phyloP scores from a whole-genome alignment of 75 land plant species.

The Ceratopteris richardii region DNA sequence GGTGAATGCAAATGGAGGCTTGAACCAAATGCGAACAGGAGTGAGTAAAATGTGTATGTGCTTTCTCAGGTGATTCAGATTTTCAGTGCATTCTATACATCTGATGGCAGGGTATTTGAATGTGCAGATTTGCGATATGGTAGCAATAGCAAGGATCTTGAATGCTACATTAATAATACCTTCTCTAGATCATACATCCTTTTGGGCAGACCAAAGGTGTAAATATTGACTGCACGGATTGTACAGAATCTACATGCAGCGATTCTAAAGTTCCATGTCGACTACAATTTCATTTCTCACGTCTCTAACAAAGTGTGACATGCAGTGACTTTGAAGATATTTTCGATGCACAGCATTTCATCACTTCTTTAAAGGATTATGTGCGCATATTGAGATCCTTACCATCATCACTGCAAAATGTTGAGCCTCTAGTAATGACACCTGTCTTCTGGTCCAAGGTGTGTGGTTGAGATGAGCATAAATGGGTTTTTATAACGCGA shows the following conservation, averaged over 20 bases:
- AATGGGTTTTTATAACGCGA: background rate
- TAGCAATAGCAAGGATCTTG: conserved; percentile 88
- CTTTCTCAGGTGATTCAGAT: too few relatives aligned
- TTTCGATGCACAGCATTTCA: conserved; percentile 77
- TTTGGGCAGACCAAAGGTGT: conserved; percentile 94
- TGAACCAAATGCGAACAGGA: conserved; percentile 93
- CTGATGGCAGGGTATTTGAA: background rate
- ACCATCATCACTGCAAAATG: conserved; percentile 32
- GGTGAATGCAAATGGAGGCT: conserved; percentile 85
- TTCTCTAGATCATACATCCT: conserved; percentile 73
- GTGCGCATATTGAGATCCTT: conserved; percentile 58
- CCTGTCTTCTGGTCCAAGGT: conserved; percentile 48
- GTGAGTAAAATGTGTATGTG: too few relatives aligned
- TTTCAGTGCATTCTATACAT: too few relatives aligned
- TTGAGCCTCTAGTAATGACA: conserved; percentile 55
- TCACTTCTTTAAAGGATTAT: conserved; percentile 55
- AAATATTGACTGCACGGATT: too few relatives aligned
- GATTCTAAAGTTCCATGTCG: background rate
- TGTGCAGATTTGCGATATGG: conserved; percentile 93
- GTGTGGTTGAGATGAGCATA: background rate
- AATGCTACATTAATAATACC: conserved; percentile 90
- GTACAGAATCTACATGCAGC: too few relatives aligned
- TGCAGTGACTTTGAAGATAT: conserved; percentile 90
- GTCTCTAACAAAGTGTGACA: conserved; percentile 5
- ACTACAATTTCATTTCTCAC: background rate